These are phyloP conservation scores for Sindora glabra DNA, from an alignment of 306 rosid species.

Conservation along the genomic window DNA sequence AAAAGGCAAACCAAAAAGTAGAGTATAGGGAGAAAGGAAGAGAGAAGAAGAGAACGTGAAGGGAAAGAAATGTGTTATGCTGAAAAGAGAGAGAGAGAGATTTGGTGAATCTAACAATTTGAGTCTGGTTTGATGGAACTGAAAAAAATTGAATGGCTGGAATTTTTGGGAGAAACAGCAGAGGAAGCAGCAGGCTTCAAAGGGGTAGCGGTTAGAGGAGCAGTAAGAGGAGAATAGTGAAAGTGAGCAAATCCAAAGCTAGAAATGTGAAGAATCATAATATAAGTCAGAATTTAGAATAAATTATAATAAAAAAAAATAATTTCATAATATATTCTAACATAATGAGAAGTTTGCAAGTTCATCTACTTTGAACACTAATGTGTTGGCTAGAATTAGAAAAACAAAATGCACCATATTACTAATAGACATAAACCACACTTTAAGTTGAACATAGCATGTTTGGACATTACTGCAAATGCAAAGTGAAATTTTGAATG, in stretches of 20 bases:
- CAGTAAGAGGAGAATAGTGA: conserved; percentile 17
- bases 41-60: not conserved
- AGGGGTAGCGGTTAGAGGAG: conserved; percentile 31
- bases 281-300: too few relatives aligned
- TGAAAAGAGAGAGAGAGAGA: conserved; percentile 1
- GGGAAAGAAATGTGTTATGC: conserved; percentile 61
- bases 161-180: conserved; percentile 35
- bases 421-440: too few relatives aligned
- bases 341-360: too few relatives aligned
- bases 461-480: too few relatives aligned
- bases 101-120: conserved; percentile 12
- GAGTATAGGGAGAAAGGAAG: not conserved
- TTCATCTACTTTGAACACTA: too few relatives aligned
- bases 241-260: not conserved
- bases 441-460: too few relatives aligned
- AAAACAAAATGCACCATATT: too few relatives aligned
- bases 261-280: conserved; percentile 6
- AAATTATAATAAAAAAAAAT: too few relatives aligned
- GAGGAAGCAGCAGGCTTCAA: conserved; percentile 22
- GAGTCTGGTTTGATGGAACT: conserved; percentile 44
- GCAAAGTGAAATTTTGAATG: too few relatives aligned
- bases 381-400: too few relatives aligned
- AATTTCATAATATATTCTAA: too few relatives aligned
- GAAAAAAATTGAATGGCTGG: conserved; percentile 64
- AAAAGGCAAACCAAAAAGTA: conserved; percentile 30